These are phyloP conservation scores for Hansfordia pulvinata DNA, from an alignment of 2,329 filamentous ascomycete genomes.

Conservation along the genomic window DNA sequence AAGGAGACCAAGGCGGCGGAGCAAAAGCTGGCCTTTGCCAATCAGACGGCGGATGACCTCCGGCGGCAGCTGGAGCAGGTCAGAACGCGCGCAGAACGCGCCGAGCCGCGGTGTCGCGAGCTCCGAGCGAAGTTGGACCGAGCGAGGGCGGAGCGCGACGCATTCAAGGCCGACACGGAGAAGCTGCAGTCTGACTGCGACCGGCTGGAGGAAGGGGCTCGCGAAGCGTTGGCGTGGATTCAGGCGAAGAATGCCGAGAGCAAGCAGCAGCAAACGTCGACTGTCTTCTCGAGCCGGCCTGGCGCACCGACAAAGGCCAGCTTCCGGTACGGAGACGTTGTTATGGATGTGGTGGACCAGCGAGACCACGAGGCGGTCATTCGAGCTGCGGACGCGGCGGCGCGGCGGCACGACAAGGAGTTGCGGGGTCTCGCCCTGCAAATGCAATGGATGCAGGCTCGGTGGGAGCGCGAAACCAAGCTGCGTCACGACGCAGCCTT, in stretches of 20 bases:
- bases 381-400: constrained; percentile 44
- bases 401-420: constrained; percentile 60
- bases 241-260: constrained; percentile 11
- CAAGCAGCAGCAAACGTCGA: constrained; percentile 9
- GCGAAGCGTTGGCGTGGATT: constrained; percentile 22
- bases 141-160: constrained; percentile 50
- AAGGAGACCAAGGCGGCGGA: constrained; percentile 22
- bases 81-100: constrained; percentile 29
- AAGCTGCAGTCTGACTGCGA: constrained; percentile 38
- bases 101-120: constrained; percentile 23
- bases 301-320: constrained; percentile 12
- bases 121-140: constrained; percentile 57
- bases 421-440: constrained; percentile 75
- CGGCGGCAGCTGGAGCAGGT: constrained; percentile 10
- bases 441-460: constrained; percentile 79
- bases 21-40: constrained; percentile 28
- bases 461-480: constrained; percentile 65
- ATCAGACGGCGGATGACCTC: constrained; percentile 9
- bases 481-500: constrained; percentile 72
- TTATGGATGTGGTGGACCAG: constrained; percentile 32
- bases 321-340: constrained; percentile 27
- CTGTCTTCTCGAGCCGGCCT: constrained; percentile 8
- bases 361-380: constrained; percentile 31
- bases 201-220: constrained; percentile 25
- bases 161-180: constrained; percentile 38